Conservation (phyloP, 2,329 filamentous ascomycete species). For the Aspergillus jensenii region DNA sequence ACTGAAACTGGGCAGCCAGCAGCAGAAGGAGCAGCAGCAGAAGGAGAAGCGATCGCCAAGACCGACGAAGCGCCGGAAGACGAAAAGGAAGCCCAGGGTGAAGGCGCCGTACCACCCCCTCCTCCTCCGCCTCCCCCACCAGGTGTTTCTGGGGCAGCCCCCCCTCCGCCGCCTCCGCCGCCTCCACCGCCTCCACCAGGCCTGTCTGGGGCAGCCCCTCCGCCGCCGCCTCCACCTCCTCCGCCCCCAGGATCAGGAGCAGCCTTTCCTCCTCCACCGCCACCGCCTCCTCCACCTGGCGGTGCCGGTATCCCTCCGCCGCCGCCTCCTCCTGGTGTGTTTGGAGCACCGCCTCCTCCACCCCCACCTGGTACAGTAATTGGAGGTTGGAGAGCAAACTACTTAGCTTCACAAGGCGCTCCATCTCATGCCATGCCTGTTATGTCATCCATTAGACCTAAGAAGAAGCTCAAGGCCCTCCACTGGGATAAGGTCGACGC, state of each 20-base stretch:
- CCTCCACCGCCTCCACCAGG: slow-evolving; percentile 46
- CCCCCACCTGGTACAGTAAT: slow-evolving; percentile 65
- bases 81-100: slow-evolving; percentile 12
- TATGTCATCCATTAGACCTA: slow-evolving; percentile 79
- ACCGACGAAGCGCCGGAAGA: slow-evolving; percentile 16
- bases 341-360: slow-evolving; percentile 56
- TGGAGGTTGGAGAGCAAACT: slow-evolving; percentile 65
- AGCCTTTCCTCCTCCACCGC: slow-evolving; percentile 44
- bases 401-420: slow-evolving; percentile 64
- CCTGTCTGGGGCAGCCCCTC: slow-evolving; percentile 36
- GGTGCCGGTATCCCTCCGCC: slow-evolving; percentile 42
- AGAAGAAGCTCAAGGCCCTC: slow-evolving; percentile 99
- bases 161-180: slow-evolving; percentile 46
- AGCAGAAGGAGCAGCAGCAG: slow-evolving; percentile 49
- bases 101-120: slow-evolving; percentile 20
- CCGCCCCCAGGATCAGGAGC: slow-evolving; percentile 34
- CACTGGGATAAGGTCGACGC: slow-evolving; percentile 99
- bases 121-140: slow-evolving; percentile 44
- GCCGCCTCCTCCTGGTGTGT: slow-evolving; percentile 43
- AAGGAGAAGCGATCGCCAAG: slow-evolving; percentile 56
- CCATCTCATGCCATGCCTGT: slow-evolving; percentile 60
- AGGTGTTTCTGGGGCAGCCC: slow-evolving; percentile 42
- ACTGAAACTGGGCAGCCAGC: slow-evolving; percentile 64
- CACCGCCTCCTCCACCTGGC: slow-evolving; percentile 44
- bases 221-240: slow-evolving; percentile 51